Evolutionary conservation across 164 flowering plant species (phyloP), one percentile per base, ranked within the genome.

Genomic region (Dillenia turbinata): DNA sequence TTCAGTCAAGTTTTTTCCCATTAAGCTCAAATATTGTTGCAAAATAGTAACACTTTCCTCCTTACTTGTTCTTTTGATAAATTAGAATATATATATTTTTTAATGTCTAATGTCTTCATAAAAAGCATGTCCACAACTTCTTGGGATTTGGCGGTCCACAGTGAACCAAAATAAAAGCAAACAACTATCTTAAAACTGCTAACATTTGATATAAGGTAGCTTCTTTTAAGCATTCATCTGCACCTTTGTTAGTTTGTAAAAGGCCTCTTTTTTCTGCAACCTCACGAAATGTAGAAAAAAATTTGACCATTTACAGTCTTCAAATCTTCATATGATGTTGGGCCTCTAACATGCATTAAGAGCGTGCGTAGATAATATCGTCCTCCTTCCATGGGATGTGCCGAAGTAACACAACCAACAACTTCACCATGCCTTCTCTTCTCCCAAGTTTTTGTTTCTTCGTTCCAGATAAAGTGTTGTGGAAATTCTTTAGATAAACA

Each of bases 351-450:
- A 15, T 52, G 51, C 17, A 19, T 63, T 1, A 63, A 13, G 9
- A 52, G 13, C 0, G 52, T 2, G 1, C 59, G 8, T 13, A 53
- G 13, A 40, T 63, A 63, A 10, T 62, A 62, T 43, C 33, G 24
- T 44, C 52, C 65, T 3, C 57, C 65, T 52, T 62, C 65, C 1
- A 8, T 10, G 1, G 57, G 57, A n/a, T 44, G 44, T 22, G 47
- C 65, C 1, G 5, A 9, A 2, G 43, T 15, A 11, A 52, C 19
- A 15, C 19, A 5, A 12, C 54, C 54, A 52, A 52, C 19, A 6
- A 52, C 22, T 3, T 52, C 10, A 15, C 54, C 15, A 15, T 1
- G 14, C 19, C 19, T 52, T 15, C 54, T 52, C 5, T 6, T 8
- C 3, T 10, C 1, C 54, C 54, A n/a, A n/a, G 10, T 15, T 9